Percentiles rank a stretch among this genome's conserved stretches.
Conservation (phyloP, 1,139 yeast genomes). For the Hyphopichia burtonii region DNA sequence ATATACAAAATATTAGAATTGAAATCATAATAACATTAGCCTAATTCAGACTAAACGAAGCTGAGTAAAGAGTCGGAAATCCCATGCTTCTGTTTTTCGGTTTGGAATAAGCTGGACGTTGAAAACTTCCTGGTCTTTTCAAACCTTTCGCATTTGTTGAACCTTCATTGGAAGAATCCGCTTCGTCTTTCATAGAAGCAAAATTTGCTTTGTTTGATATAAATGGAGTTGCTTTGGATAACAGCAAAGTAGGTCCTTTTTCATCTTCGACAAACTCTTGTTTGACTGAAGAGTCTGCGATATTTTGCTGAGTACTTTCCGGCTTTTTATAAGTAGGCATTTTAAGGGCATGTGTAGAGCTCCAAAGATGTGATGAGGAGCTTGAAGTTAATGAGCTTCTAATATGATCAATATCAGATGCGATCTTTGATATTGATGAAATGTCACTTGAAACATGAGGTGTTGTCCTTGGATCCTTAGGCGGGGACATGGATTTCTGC, state of each 20-base stretch:
- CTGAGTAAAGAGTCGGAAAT: slow-evolving; percentile 24
- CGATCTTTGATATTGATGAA: slow-evolving; percentile 12
- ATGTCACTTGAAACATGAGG: slow-evolving; percentile 5
- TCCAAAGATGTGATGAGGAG: slow-evolving; percentile 15
- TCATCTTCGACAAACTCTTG: not conserved
- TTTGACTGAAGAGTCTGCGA: not conserved
- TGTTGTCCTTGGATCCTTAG: slow-evolving; percentile 4
- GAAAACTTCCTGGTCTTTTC: slow-evolving; percentile 55
- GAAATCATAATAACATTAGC: slow-evolving; percentile 1
- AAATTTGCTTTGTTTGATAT: slow-evolving; percentile 30
- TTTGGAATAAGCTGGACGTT: slow-evolving; percentile 24
- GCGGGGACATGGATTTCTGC: slow-evolving; percentile 6
- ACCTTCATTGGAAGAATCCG: not conserved
- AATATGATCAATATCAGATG: slow-evolving; percentile 13
- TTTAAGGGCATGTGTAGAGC: slow-evolving; percentile 21
- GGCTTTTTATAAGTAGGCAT: slow-evolving; percentile 46
- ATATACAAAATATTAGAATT: slow-evolving; percentile 10
- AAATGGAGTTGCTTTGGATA: slow-evolving; percentile 33
- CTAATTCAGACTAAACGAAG: slow-evolving; percentile 17
- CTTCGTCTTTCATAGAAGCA: slow-evolving; percentile 10
- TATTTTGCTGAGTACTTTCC: slow-evolving; percentile 4
- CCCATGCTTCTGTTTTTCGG: slow-evolving; percentile 24
- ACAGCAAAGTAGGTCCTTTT: slow-evolving; percentile 18
- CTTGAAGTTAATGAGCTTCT: slow-evolving; percentile 12
- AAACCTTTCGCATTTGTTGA: slow-evolving; percentile 23